These are phyloP conservation scores for Botrytis elliptica DNA, from an alignment of 2,329 filamentous ascomycete genomes.

Conservation along the genomic window DNA sequence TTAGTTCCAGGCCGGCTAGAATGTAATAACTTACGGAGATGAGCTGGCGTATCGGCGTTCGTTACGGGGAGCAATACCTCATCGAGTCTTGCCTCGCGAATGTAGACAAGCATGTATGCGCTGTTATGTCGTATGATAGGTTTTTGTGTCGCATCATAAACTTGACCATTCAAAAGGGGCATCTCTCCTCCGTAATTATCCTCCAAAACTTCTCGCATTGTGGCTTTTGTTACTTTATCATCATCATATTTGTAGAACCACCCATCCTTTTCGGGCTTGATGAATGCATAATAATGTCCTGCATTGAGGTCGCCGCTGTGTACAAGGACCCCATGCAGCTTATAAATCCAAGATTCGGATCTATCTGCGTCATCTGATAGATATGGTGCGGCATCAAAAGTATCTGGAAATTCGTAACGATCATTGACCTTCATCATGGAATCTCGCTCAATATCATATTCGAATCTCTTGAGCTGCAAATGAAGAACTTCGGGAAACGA, in stretches of 20 bases:
- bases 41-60: conserved; percentile 75
- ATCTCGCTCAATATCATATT: conserved; percentile 94
- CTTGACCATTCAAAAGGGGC: conserved; percentile 45
- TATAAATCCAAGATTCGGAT: conserved; percentile 87
- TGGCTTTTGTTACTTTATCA: conserved; percentile 93
- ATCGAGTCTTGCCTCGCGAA: conserved; percentile 82
- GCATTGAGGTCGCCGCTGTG: conserved; percentile 97
- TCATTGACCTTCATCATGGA: conserved; percentile 99
- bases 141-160: conserved; percentile 53
- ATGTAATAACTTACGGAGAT: conserved; percentile 62
- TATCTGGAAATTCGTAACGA: conserved; percentile 83
- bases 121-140: conserved; percentile 69
- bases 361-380: conserved; percentile 81
- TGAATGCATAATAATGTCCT: conserved; percentile 95
- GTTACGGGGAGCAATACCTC: conserved; percentile 74
- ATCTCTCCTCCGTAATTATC: conserved; percentile 91
- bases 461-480: conserved; percentile 93
- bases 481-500: conserved; percentile 93
- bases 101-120: conserved; percentile 98
- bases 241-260: conserved; percentile 98
- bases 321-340: conserved; percentile 90
- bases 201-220: conserved; percentile 84
- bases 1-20: background rate
- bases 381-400: conserved; percentile 82
- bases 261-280: conserved; percentile 90